Evolutionary conservation across 495 filamentous ascomycete genomes (phyloP).

Genomic region (Chaetomium cochliodes): DNA sequence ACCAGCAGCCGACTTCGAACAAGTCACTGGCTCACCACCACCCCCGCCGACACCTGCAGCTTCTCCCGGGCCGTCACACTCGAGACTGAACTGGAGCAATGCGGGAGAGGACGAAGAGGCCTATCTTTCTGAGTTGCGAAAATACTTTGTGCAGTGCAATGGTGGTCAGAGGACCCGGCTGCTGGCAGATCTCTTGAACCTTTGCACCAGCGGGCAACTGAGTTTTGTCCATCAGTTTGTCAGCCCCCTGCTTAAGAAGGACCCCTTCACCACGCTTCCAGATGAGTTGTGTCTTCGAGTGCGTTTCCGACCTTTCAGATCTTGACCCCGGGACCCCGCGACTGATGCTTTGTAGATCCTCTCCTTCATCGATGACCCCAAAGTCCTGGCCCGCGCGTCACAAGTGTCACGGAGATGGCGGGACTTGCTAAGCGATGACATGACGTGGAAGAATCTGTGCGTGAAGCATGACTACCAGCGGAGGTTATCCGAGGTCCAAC

Average conservation of each 20-base stretch:
- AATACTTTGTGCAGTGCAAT: conserved; percentile 53
- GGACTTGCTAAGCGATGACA: conserved; percentile 90
- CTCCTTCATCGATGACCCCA: conserved; percentile 91
- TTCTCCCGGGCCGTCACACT: conserved; percentile 54
- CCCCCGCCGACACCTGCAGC: conserved; percentile 58
- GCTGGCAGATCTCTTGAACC: conserved; percentile 79
- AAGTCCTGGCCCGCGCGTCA: conserved; percentile 84
- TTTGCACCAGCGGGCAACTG: conserved; percentile 90
- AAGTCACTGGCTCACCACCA: conserved; percentile 53
- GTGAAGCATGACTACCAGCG: conserved; percentile 87
- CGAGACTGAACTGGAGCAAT: conserved; percentile 53
- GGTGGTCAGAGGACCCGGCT: conserved; percentile 56
- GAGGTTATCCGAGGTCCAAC: conserved; percentile 48
- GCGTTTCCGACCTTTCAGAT: not conserved
- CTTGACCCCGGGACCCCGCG: not conserved
- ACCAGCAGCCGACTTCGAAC: conserved; percentile 55
- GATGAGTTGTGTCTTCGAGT: conserved; percentile 90
- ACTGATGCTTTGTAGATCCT: conserved; percentile 59
- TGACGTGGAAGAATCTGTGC: conserved; percentile 95
- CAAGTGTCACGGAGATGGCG: conserved; percentile 92
- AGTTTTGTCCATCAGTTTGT: conserved; percentile 95
- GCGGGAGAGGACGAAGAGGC: conserved; percentile 53
- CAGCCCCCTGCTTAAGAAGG: conserved; percentile 87
- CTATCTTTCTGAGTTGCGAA: conserved; percentile 49
- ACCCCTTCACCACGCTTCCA: conserved; percentile 85